Percentiles rank a stretch among this genome's conserved stretches.
Conservation (phyloP, 345 rosid species). For the Euphorbia lathyris region DNA sequence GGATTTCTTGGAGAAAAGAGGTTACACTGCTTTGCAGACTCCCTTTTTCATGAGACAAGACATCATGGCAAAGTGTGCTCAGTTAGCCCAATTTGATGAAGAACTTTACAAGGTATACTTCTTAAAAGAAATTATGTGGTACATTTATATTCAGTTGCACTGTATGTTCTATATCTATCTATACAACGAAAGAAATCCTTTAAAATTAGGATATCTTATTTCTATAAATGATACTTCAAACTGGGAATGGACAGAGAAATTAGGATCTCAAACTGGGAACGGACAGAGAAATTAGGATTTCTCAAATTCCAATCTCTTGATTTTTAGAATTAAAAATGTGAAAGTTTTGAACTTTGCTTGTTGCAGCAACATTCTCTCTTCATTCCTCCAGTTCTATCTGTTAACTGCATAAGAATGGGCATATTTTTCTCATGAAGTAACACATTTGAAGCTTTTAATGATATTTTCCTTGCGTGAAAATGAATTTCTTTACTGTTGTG, state of each 20-base stretch:
- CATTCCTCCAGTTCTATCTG: not conserved
- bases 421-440: too few species aligned
- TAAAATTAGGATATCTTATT: not conserved
- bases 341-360: not conserved
- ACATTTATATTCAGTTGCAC: not conserved
- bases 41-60: conserved; percentile 94
- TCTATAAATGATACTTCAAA: not conserved
- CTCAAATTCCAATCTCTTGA: not conserved
- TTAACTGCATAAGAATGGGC: not conserved
- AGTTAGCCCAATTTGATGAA: conserved; percentile 86
- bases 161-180: not conserved
- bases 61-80: conserved; percentile 91
- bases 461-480: not conserved
- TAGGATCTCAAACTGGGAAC: not conserved
- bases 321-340: not conserved
- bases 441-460: not conserved
- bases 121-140: not conserved
- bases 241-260: not conserved
- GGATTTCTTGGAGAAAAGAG: conserved; percentile 65
- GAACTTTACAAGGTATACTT: conserved; percentile 80
- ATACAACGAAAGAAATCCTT: too few species aligned
- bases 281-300: not conserved
- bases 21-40: conserved; percentile 70
- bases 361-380: not conserved
- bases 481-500: not conserved